Conservation (phyloP, 1,284 basidiomycete species). For the Vanrija humicola region DNA sequence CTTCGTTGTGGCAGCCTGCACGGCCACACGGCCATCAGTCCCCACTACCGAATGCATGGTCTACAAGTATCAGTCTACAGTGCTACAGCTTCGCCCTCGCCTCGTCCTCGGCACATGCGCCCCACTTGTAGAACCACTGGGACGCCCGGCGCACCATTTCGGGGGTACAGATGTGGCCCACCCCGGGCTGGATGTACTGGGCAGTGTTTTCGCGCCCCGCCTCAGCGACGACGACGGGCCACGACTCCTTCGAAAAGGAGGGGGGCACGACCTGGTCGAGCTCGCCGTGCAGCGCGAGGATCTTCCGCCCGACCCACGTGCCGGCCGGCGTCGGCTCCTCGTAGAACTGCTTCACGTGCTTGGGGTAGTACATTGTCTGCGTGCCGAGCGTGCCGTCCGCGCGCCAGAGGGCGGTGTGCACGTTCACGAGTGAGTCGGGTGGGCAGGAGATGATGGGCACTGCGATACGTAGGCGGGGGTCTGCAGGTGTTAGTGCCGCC, state of each 20-base stretch:
- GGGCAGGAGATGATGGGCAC: conserved; percentile 13
- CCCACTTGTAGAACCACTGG: conserved; percentile 44
- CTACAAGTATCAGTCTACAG: background rate
- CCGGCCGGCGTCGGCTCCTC: background rate
- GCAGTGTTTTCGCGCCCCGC: conserved; percentile 38
- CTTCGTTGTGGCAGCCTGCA: no score
- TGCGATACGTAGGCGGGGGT: conserved; percentile 8
- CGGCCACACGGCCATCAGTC: no score
- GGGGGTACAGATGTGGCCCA: conserved; percentile 19
- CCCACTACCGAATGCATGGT: no score
- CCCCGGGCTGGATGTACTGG: conserved; percentile 6
- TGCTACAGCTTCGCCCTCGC: background rate
- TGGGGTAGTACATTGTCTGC: conserved; percentile 5
- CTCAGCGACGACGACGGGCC: conserved; percentile 25
- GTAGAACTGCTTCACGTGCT: background rate
- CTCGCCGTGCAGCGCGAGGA: conserved; percentile 61
- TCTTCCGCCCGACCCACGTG: conserved; percentile 61
- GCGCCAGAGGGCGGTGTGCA: conserved; percentile 6
- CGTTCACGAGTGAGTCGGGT: conserved; percentile 3
- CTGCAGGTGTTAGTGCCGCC: conserved; percentile 50
- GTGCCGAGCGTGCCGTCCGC: background rate
- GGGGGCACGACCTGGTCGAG: conserved; percentile 45
- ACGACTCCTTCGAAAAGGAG: conserved; percentile 13
- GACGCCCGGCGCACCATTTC: conserved; percentile 46
- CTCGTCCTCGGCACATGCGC: conserved; percentile 4